Percentiles rank a stretch among this genome's conserved stretches.
phyloP scores from a whole-genome alignment of 176 grass and related monocot genomes.

The Miscanthus lutarioriparius region DNA sequence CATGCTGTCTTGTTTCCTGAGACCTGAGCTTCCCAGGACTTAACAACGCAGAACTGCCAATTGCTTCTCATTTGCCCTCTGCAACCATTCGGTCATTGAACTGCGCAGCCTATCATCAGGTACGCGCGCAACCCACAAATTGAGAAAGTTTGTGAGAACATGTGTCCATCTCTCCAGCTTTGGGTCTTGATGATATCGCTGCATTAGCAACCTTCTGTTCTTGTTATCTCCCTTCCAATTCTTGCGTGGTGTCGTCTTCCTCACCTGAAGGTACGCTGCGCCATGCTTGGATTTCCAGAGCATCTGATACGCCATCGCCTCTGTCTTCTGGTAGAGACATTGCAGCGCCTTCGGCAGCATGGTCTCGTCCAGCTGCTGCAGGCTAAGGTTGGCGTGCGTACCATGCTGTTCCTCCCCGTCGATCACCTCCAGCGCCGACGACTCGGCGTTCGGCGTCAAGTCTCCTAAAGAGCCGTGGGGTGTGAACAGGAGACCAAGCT shows the following conservation, averaged over 20 bases:
- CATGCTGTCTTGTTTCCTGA: background rate
- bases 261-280: background rate
- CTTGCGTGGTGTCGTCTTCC: background rate
- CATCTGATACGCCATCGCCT: background rate
- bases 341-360: constrained; percentile 20
- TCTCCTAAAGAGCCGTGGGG: background rate
- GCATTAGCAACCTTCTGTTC: background rate
- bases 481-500: background rate
- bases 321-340: background rate
- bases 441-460: background rate
- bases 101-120: background rate
- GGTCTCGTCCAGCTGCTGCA: background rate
- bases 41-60: background rate
- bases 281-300: constrained; percentile 22
- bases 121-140: background rate
- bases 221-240: background rate
- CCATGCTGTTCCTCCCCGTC: background rate
- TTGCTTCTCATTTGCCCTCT: constrained; percentile 10
- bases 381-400: background rate
- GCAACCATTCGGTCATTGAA: background rate
- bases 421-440: background rate
- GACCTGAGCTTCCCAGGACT: background rate
- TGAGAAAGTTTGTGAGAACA: background rate
- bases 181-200: background rate
- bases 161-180: constrained; percentile 13